phyloP scores from a whole-genome alignment of 257 asterid genomes.

The Nemophila menziesii region DNA sequence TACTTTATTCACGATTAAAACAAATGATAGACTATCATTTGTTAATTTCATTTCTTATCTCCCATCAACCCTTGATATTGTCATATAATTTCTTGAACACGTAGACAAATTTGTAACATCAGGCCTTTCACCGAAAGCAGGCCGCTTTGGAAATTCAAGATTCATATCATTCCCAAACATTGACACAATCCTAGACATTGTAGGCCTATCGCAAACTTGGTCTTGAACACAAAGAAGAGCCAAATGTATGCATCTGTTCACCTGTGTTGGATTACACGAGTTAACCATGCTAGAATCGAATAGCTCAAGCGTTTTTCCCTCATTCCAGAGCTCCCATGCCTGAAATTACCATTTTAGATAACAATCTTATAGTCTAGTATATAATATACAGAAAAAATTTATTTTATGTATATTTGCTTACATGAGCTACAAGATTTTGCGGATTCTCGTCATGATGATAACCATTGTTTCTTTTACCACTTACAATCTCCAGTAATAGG shows the following conservation, averaged over 20 bases:
- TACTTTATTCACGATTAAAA: too few relatives aligned
- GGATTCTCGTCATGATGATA: background rate
- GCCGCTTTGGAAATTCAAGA: slow-evolving; percentile 5
- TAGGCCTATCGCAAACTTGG: slow-evolving; percentile 6
- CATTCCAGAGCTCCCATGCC: slow-evolving; percentile 7
- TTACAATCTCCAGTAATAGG: slow-evolving; percentile 2
- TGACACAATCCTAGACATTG: slow-evolving; percentile 6
- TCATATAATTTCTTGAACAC: too few relatives aligned
- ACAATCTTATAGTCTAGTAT: background rate
- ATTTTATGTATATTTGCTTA: background rate
- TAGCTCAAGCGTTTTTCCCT: slow-evolving; percentile 1
- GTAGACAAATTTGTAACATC: background rate
- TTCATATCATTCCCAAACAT: slow-evolving; percentile 9
- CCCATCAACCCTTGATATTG: too few relatives aligned
- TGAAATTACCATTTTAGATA: background rate
- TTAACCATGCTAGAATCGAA: slow-evolving; percentile 1
- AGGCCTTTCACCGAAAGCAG: slow-evolving; percentile 1
- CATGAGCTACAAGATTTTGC: slow-evolving; percentile 4
- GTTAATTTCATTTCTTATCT: too few relatives aligned
- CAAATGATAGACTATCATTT: too few relatives aligned
- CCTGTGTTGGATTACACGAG: slow-evolving; percentile 3
- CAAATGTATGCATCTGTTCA: slow-evolving; percentile 7
- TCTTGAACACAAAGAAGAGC: slow-evolving; percentile 11
- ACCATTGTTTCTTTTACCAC: background rate
- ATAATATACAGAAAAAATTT: too few relatives aligned